Conservation (phyloP, 805 yeast genomes). For the Zygoascus ofunaensis region DNA sequence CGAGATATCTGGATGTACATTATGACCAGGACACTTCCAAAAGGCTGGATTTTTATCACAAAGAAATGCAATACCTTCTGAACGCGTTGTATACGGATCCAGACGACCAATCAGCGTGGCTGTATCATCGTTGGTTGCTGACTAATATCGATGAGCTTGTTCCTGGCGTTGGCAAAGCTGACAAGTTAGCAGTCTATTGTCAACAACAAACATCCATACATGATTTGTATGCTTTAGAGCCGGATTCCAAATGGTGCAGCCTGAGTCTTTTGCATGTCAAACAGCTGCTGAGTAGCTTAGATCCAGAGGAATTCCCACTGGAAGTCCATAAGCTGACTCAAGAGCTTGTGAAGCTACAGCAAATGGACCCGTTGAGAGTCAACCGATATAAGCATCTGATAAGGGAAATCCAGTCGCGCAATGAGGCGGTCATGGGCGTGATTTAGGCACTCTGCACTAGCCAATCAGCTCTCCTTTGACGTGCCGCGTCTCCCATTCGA, state of each 20-base stretch:
- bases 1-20: slow-evolving; percentile 18
- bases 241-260: slow-evolving; percentile 67
- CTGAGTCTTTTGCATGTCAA: slow-evolving; percentile 45
- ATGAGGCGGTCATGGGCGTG: neutral
- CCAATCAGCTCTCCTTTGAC: slow-evolving; percentile 12
- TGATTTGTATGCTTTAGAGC: slow-evolving; percentile 65
- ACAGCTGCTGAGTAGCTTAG: slow-evolving; percentile 20
- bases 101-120: slow-evolving; percentile 90
- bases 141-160: slow-evolving; percentile 27
- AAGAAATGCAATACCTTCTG: slow-evolving; percentile 60
- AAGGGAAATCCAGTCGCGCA: neutral
- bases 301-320: slow-evolving; percentile 12
- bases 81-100: slow-evolving; percentile 90
- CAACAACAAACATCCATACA: slow-evolving; percentile 41
- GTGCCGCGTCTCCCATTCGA: slow-evolving; percentile 23
- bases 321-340: slow-evolving; percentile 13
- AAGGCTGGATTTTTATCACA: slow-evolving; percentile 31
- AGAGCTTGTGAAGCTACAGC: slow-evolving; percentile 27
- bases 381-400: slow-evolving; percentile 18
- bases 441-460: neutral
- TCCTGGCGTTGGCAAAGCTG: slow-evolving; percentile 21
- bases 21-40: neutral
- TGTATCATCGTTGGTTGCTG: slow-evolving; percentile 74
- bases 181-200: slow-evolving; percentile 34
- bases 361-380: slow-evolving; percentile 21